These are phyloP conservation scores for Colletotrichum sp. DNA, from an alignment of 2,329 filamentous ascomycete species.

Conservation along the genomic window DNA sequence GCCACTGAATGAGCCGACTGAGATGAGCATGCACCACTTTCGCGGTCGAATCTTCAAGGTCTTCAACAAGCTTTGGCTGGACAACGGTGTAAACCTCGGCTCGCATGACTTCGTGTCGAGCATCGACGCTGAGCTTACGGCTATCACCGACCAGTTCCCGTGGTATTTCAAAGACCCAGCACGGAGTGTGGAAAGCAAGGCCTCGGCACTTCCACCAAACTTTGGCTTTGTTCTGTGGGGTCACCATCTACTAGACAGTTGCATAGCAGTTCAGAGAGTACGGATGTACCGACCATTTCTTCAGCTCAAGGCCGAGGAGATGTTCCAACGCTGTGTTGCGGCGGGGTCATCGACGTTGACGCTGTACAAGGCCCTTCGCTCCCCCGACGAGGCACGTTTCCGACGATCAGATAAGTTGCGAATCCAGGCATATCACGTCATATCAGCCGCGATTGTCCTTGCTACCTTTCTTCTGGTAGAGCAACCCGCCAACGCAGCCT, in stretches of 20 bases:
- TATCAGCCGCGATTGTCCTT: not conserved
- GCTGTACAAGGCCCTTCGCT: not conserved
- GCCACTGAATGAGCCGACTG: conserved; percentile 15
- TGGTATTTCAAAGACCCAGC: not conserved
- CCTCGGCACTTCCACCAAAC: not conserved
- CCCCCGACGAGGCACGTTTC: not conserved
- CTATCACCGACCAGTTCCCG: not conserved
- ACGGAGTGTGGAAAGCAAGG: not conserved
- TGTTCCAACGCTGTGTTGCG: conserved; percentile 18
- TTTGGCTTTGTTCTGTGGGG: conserved; percentile 17
- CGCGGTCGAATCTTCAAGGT: conserved; percentile 19
- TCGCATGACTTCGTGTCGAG: not conserved
- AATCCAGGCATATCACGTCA: not conserved
- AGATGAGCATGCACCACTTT: conserved; percentile 23
- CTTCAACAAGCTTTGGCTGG: conserved; percentile 8
- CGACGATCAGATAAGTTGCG: not conserved
- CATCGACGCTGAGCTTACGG: not conserved
- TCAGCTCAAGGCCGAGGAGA: not conserved
- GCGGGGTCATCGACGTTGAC: not conserved
- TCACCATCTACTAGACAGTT: conserved; percentile 23
- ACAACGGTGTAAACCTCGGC: not conserved
- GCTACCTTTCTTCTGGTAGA: not conserved
- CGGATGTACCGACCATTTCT: conserved; percentile 23
- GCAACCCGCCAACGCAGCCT: not conserved
- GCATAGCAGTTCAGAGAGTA: conserved; percentile 24